Base-by-base conservation (phyloP, 768 basidiomycete genomes). In the Rhodotorula paludigena region DNA sequence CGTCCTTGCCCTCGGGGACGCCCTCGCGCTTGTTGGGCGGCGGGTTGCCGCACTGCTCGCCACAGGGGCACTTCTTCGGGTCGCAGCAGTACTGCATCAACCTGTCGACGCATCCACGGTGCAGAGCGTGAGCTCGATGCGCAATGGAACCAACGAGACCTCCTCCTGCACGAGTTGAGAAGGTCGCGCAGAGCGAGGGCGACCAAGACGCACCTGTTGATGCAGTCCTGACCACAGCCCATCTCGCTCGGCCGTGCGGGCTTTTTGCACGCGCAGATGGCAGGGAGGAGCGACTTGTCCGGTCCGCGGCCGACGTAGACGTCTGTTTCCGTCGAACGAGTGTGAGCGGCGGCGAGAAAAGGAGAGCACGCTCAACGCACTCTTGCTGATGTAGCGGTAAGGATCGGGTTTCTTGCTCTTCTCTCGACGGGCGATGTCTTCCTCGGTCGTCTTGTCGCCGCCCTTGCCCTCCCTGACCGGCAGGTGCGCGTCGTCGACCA, bases 71-170 rank as follows among this genome's bases (percentile, higher is more conserved):
- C 10, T 49, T 35, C 52, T 65, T 64, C 16, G 63, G 63, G 39
- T 64, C 60, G 58, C 71, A 72, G 56, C 59, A 64, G 32, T 64
- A 68, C 63, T 64, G 63, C 71, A 72, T 68, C 51, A 68, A 48
- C 6, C 71, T 71, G 62, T 23, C 1, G n/a, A n/a, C n/a, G n/a
- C n/a, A n/a, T n/a, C n/a, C n/a, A n/a, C n/a, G n/a, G n/a, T n/a
- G n/a, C n/a, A n/a, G n/a, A n/a, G n/a, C n/a, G n/a, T n/a, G n/a
- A n/a, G n/a, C n/a, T n/a, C n/a, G n/a, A n/a, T n/a, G n/a, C n/a
- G n/a, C n/a, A n/a, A n/a, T n/a, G n/a, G n/a, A n/a, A n/a, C n/a
- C n/a, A n/a, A n/a, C n/a, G n/a, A n/a, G n/a, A n/a, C n/a, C n/a
- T n/a, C 41, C 42, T 21, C 5, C 5, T 21, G 23, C 1, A 32